Evolutionary conservation across 1,284 basidiomycete genomes (phyloP), one percentile per base, ranked within the genome.

Genomic region (Fistulinella cinereoalba): DNA sequence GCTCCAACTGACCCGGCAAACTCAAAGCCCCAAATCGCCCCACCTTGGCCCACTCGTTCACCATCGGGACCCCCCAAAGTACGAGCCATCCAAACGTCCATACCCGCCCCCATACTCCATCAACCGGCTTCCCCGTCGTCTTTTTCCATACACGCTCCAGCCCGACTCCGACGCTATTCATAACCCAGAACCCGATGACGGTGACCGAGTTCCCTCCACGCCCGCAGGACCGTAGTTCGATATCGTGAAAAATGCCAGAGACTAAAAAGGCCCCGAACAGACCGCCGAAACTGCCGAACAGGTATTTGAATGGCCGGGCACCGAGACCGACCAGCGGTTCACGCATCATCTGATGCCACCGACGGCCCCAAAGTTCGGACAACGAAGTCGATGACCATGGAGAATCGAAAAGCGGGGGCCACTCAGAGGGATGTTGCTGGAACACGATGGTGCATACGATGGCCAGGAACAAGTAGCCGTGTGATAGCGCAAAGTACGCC

Each of bases 221-320:
- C 1, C 76, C 79, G 70, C 79, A 71, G 0, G 78, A 75, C 71
- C 79, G 81, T 22, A 80, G 56, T 3, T 77, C 81, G 19, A 74
- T 51, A 53, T 76, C 70, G 53, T 86, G 83, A 33, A 85, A 57
- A 3, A 81, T 41, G 6, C 75, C 83, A 1, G 83, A 85, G 8
- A 75, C 50, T 3, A 79, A 47, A 57, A 86, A 86, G 0, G 73
- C 74, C 3, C 76, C 80, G 3, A 84, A 31, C 1, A 80, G 62
- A 4, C 67, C 71, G 5, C 73, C 80, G 2, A 63, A 44, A 6
- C 71, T 69, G 3, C 81, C 81, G 33, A 75, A 64, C 7, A 80
- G 23, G 29, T 56, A 51, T 22, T 53, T 54, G 12, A 62, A 46
- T 1, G 68, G 67, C 8, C 28, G 47, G 5, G 54, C 46, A 16